Evolutionary conservation across 495 filamentous ascomycete genomes (phyloP), one percentile per base, ranked within the genome.

Genomic region (Neurospora sublineolata): DNA sequence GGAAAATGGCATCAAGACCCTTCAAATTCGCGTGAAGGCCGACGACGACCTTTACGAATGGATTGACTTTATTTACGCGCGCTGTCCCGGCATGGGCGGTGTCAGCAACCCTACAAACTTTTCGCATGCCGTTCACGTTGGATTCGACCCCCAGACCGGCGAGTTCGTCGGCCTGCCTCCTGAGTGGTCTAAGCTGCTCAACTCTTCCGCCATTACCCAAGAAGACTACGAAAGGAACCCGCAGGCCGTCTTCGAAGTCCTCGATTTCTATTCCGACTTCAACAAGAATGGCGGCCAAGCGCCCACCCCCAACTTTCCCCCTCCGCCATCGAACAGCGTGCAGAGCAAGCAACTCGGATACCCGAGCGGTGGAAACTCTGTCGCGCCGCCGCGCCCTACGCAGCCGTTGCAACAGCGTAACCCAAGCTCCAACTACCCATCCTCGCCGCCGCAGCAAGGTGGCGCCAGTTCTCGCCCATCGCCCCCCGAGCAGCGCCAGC

Each of bases 31-130:
- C 77, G 92, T 98, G 74, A 97, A 97, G 78, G 90, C 88, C 27
- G 96, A 98, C 73, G 94, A 97, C 75, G 95, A 99, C 74, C 88
- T 97, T 41, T 99, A 99, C 78, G 93, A 96, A 69, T 99, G 95
- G 95, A 97, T 97, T 72, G 95, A 99, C 79, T 91, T 92, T 79
- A 95, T 99, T 73, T 97, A 97, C 78, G 92, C 93, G 72, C 90
- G 95, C 72, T 97, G 94, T 78, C 95, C 95, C 2, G 94, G 93
- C 67, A 97, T 97, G 93, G 94, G 95, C 67, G 95, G 95, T 72
- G 96, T 99, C 10, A 97, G 94, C 82, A 97, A 97, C 80, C 95
- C 95, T 4, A 97, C 96, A 70, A 97, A 97, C 80, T 98, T 99
- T 81, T 92, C 90, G 27, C 95, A 99, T 79, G 90, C 93, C 20